Conservation (phyloP, 176 grass and related monocot genomes). For the Oryza brachyantha region DNA sequence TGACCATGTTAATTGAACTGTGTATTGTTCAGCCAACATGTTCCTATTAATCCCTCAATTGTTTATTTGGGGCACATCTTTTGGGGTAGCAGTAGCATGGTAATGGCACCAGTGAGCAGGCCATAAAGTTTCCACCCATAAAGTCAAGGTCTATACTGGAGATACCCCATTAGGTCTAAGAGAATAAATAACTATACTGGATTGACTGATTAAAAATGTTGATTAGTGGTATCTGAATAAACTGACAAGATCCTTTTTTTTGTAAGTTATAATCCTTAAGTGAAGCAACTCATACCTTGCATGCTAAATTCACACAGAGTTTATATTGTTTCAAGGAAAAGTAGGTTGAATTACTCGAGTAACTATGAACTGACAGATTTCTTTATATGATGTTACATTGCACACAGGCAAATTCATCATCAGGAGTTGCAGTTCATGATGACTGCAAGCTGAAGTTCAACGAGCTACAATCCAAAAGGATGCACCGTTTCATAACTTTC, state of each 20-base stretch:
- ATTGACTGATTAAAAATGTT: neutral
- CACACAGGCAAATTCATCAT: slow-evolving; percentile 57
- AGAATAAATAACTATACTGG: neutral
- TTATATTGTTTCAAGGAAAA: neutral
- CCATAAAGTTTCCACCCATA: neutral
- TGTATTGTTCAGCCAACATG: neutral
- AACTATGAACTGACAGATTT: neutral
- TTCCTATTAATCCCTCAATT: neutral
- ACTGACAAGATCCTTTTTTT: too few species aligned
- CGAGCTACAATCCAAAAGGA: slow-evolving; percentile 83
- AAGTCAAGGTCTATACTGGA: neutral
- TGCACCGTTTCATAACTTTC: slow-evolving; percentile 68
- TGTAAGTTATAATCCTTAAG: too few species aligned
- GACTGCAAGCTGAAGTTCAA: slow-evolving; percentile 72
- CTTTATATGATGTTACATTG: neutral
- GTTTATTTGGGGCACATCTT: slow-evolving; percentile 6
- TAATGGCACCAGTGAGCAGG: neutral
- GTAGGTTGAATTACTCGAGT: neutral
- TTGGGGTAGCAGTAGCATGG: neutral
- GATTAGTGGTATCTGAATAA: neutral
- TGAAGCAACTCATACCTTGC: neutral
- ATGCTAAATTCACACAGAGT: neutral
- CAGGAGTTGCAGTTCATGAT: slow-evolving; percentile 70
- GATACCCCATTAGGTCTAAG: neutral
- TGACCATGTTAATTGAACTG: neutral